phyloP scores from a whole-genome alignment of 2,329 filamentous ascomycete species.

The Aspergillus niger region DNA sequence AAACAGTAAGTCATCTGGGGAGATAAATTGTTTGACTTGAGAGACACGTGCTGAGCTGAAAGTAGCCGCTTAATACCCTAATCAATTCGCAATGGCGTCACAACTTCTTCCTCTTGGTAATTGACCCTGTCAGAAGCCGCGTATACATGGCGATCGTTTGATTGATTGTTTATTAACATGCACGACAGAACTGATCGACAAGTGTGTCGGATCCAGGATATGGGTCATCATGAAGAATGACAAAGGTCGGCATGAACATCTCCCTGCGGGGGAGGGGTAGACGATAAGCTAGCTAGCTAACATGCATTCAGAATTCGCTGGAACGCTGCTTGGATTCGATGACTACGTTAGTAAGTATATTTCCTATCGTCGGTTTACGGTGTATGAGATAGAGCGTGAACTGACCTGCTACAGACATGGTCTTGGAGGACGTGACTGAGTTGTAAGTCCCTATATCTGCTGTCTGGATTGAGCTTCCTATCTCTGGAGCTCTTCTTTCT shows the following conservation, averaged over 20 bases:
- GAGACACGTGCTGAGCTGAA: neutral
- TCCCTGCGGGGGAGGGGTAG: neutral
- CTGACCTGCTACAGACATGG: slow-evolving; percentile 72
- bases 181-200: slow-evolving; percentile 87
- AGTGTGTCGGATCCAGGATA: slow-evolving; percentile 95
- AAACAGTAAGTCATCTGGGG: neutral
- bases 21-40: neutral
- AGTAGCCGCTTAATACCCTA: neutral
- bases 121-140: slow-evolving; percentile 18
- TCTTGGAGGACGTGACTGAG: slow-evolving; percentile 94
- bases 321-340: slow-evolving; percentile 91
- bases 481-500: neutral
- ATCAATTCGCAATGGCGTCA: slow-evolving; percentile 61
- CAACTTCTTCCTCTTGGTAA: slow-evolving; percentile 72
- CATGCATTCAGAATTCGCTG: slow-evolving; percentile 75
- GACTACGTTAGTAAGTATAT: slow-evolving; percentile 95
- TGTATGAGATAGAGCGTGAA: slow-evolving; percentile 21
- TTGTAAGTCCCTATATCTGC: slow-evolving; percentile 62
- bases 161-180: slow-evolving; percentile 22
- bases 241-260: slow-evolving; percentile 66
- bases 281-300: slow-evolving; percentile 16
- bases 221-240: slow-evolving; percentile 99
- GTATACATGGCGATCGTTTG: neutral
- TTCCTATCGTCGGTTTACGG: neutral
- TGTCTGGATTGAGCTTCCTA: slow-evolving; percentile 9